A percentile compares a stretch with the other conserved stretches of the same genome.
These are phyloP conservation scores for Sporothrix brasiliensis DNA, from an alignment of 2,329 filamentous ascomycete genomes.

Conservation along the genomic window DNA sequence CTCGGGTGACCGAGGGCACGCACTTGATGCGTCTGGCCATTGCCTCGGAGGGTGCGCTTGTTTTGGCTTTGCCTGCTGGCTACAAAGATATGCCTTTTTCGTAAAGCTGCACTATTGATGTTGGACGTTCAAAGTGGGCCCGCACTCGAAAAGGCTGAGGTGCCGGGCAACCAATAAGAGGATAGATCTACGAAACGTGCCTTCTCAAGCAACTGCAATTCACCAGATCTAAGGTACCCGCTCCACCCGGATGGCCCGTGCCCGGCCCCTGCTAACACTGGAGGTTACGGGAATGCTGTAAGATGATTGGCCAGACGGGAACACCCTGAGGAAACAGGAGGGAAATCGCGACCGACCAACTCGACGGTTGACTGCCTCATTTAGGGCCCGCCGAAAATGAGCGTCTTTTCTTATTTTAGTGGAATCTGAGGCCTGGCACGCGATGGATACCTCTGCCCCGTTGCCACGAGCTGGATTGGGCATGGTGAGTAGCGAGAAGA, in stretches of 20 bases:
- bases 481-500: slow-evolving; percentile 6
- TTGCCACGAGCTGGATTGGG: slow-evolving; percentile 11
- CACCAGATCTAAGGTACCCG: slow-evolving; percentile 25
- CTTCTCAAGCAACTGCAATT: slow-evolving; percentile 30
- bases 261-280: background rate
- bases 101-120: slow-evolving; percentile 6
- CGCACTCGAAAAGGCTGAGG: slow-evolving; percentile 22
- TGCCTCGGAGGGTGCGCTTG: slow-evolving; percentile 19
- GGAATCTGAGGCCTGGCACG: background rate
- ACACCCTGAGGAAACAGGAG: background rate
- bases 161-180: slow-evolving; percentile 31
- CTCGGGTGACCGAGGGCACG: slow-evolving; percentile 15
- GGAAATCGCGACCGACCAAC: background rate
- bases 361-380: slow-evolving; percentile 29
- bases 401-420: background rate
- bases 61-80: background rate
- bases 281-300: slow-evolving; percentile 17
- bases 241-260: slow-evolving; percentile 31
- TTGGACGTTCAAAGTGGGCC: slow-evolving; percentile 15
- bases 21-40: slow-evolving; percentile 1
- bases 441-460: slow-evolving; percentile 20
- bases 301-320: slow-evolving; percentile 33
- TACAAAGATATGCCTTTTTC: background rate
- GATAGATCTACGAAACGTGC: slow-evolving; percentile 32
- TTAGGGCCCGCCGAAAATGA: slow-evolving; percentile 27